Conservation (phyloP, 2,329 filamentous ascomycete species). For the Monilinia fructicola region DNA sequence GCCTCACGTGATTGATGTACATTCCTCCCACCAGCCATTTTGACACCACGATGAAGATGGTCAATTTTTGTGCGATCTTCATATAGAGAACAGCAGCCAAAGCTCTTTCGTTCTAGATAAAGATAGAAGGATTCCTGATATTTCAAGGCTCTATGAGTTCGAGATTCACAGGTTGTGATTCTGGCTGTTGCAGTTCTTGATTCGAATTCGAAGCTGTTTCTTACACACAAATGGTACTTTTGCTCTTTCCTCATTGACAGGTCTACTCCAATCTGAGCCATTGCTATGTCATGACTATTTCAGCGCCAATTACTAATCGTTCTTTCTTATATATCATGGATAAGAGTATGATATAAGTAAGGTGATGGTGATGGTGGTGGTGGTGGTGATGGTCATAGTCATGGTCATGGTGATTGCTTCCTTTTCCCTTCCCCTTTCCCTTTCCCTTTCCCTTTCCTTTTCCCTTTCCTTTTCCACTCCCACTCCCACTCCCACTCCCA, state of each 20-base stretch:
- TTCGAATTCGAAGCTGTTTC: background rate
- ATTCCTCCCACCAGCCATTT: background rate
- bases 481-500: too few relatives aligned
- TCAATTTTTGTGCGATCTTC: too few relatives aligned
- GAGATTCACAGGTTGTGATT: too few relatives aligned
- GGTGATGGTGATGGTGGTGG: background rate
- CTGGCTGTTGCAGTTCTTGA: background rate
- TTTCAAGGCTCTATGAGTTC: too few relatives aligned
- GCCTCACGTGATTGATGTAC: background rate
- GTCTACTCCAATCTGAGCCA: too few relatives aligned
- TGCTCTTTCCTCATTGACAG: background rate
- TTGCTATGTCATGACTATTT: too few relatives aligned
- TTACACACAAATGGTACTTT: background rate
- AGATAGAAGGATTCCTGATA: background rate
- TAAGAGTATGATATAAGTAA: too few relatives aligned
- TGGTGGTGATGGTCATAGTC: background rate
- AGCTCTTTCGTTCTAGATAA: too few relatives aligned
- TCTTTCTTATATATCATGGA: background rate
- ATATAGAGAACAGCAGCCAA: too few relatives aligned
- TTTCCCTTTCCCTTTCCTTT: too few relatives aligned
- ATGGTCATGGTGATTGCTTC: background rate
- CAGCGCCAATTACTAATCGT: background rate
- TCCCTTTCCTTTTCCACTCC: too few relatives aligned
- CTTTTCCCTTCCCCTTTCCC: too few relatives aligned
- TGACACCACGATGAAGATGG: background rate